Evolutionary conservation across 2,329 filamentous ascomycete genomes (phyloP).

Genomic region (Gaeumannomyces sp.): DNA sequence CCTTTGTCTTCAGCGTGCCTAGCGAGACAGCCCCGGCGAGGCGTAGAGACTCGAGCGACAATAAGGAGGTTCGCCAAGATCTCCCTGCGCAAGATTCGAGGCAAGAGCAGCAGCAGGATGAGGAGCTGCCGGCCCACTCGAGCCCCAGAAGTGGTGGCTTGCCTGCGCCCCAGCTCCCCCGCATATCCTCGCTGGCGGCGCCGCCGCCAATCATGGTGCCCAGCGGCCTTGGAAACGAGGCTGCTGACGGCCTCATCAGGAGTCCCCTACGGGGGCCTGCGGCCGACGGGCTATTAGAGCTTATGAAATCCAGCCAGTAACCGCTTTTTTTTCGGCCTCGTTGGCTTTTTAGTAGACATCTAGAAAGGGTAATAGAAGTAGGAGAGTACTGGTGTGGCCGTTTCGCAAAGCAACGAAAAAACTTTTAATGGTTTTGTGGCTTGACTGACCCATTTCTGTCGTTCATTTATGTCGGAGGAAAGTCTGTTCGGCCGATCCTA

Average conservation of each 20-base stretch:
- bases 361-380: not conserved
- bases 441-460: not conserved
- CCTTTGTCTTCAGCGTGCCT: not conserved
- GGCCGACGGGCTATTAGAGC: not conserved
- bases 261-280: not conserved
- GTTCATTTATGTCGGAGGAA: not conserved
- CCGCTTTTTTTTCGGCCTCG: not conserved
- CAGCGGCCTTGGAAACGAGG: not conserved
- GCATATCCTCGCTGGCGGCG: not conserved
- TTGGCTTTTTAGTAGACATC: not conserved
- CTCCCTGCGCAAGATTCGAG: not conserved
- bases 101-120: not conserved
- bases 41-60: not conserved
- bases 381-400: not conserved
- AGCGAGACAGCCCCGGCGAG: not conserved
- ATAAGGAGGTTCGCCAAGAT: not conserved
- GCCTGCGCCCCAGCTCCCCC: not conserved
- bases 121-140: not conserved
- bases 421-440: no score
- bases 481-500: not conserved
- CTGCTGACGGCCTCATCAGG: not conserved
- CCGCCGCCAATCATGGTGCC: not conserved
- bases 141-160: not conserved
- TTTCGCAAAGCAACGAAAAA: no score
- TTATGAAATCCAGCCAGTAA: slow-evolving; percentile 2